Evolutionary conservation across 2,329 filamentous ascomycete genomes (phyloP).

Genomic region (Colletotrichum karsti): DNA sequence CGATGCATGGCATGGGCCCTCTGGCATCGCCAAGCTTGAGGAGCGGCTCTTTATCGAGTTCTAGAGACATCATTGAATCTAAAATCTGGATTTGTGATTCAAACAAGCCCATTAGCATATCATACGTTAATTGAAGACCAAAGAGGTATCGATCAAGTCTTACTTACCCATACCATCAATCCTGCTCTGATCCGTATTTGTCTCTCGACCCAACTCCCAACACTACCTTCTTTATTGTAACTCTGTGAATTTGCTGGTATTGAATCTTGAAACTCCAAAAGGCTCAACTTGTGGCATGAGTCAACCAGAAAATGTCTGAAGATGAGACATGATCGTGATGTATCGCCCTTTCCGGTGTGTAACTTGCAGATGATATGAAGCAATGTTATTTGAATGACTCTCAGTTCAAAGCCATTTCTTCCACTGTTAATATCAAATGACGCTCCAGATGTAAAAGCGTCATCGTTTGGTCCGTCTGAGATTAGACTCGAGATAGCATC

Average conservation of each 20-base stretch:
- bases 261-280: background rate
- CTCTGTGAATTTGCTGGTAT: background rate
- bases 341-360: background rate
- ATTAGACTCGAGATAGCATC: background rate
- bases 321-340: no score
- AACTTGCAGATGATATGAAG: background rate
- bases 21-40: conserved; percentile 25
- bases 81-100: no score
- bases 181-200: background rate
- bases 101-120: no score
- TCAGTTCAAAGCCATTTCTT: no score
- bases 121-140: background rate
- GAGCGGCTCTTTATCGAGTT: conserved; percentile 1
- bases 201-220: background rate
- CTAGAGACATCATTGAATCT: conserved; percentile 16
- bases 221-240: background rate
- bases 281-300: background rate
- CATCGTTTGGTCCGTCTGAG: no score
- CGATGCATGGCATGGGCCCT: conserved; percentile 14
- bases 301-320: background rate
- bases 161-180: background rate
- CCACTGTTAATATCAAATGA: no score
- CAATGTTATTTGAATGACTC: background rate
- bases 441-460: no score
- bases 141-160: background rate